Percentiles rank a stretch among this genome's conserved stretches.
Evolutionary conservation across 441 rosid genomes (phyloP).

Genomic region (Pelargonium hybrid): DNA sequence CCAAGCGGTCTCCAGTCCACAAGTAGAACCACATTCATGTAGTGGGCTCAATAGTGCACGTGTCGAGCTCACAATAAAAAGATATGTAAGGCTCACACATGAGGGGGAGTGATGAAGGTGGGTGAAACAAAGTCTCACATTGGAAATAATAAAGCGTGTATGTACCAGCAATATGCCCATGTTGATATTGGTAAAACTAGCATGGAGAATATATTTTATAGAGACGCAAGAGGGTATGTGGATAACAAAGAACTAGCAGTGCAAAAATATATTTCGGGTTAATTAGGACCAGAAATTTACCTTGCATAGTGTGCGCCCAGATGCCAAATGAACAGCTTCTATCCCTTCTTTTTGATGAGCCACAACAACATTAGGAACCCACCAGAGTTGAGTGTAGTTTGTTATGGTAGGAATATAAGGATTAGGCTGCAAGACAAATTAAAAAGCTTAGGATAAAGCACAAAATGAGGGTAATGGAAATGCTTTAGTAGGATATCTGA

Average conservation of each 20-base stretch:
- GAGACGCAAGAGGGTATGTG: neutral
- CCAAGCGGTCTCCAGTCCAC: no score
- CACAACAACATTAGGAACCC: constrained; percentile 97
- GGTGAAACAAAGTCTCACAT: no score
- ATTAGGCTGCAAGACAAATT: constrained; percentile 42
- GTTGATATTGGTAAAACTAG: neutral
- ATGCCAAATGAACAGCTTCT: constrained; percentile 89
- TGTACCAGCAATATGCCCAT: neutral
- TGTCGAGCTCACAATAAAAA: no score
- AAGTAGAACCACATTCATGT: no score
- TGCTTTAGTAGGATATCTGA: neutral
- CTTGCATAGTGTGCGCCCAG: constrained; percentile 93
- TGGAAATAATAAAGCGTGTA: no score
- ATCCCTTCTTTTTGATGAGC: constrained; percentile 97
- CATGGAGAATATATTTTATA: neutral
- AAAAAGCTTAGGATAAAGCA: constrained; percentile 3
- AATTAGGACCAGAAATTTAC: constrained; percentile 29
- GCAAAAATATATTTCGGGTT: neutral
- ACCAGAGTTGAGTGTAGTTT: constrained; percentile 92
- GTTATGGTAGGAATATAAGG: constrained; percentile 87
- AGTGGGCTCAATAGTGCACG: no score
- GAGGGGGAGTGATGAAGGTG: no score
- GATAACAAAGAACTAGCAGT: neutral
- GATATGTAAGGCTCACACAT: no score
- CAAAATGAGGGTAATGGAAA: neutral